Percentiles rank a stretch among this genome's conserved stretches.
Evolutionary conservation across 2,329 filamentous ascomycete genomes (phyloP).

Genomic region (Aspergillus viridinutans): DNA sequence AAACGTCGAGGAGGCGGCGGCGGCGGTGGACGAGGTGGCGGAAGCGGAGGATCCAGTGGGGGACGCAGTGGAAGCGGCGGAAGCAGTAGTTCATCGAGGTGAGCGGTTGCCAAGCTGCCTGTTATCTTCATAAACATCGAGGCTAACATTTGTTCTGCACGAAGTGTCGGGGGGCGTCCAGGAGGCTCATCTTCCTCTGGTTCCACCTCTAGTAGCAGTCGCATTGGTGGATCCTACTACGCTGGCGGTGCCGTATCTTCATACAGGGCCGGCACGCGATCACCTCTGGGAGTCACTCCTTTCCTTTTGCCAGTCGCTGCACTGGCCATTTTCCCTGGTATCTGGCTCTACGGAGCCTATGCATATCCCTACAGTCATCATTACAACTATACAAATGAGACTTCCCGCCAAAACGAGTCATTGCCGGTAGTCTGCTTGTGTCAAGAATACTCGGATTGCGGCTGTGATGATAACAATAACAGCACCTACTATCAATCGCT

Average conservation of each 20-base stretch:
- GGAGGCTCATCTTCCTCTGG: slow-evolving; percentile 20
- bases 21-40: slow-evolving; percentile 20
- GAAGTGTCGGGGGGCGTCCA: slow-evolving; percentile 21
- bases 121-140: not conserved
- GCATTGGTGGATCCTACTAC: slow-evolving; percentile 48
- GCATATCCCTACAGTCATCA: slow-evolving; percentile 51
- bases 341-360: slow-evolving; percentile 55
- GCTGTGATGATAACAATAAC: slow-evolving; percentile 52
- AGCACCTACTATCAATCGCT: slow-evolving; percentile 40
- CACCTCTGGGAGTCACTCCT: slow-evolving; percentile 48
- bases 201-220: slow-evolving; percentile 9
- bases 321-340: slow-evolving; percentile 47
- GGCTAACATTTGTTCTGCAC: not conserved
- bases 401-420: slow-evolving; percentile 45
- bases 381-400: slow-evolving; percentile 46
- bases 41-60: slow-evolving; percentile 23
- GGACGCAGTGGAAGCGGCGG: slow-evolving; percentile 22
- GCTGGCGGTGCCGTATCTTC: slow-evolving; percentile 51
- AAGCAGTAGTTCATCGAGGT: slow-evolving; percentile 12
- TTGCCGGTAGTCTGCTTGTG: slow-evolving; percentile 56
- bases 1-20: slow-evolving; percentile 48
- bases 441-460: slow-evolving; percentile 50
- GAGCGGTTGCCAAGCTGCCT: not conserved
- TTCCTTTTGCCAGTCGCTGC: slow-evolving; percentile 47
- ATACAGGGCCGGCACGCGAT: slow-evolving; percentile 45